phyloP scores from a whole-genome alignment of 306 rosid species.

The Hippophae tibetana region DNA sequence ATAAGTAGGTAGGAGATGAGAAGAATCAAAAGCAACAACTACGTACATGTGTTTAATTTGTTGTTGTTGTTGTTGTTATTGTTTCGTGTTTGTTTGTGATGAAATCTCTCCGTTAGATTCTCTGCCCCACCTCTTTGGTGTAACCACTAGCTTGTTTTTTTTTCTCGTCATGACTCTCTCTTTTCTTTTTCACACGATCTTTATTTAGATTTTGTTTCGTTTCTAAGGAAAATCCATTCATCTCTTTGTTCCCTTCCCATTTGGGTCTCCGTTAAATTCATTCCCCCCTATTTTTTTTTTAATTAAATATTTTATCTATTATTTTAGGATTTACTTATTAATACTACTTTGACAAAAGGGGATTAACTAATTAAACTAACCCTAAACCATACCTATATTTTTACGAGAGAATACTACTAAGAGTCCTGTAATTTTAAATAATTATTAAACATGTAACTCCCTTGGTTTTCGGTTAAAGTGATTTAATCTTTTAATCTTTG shows the following conservation, averaged over 20 bases:
- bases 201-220: conserved; percentile 47
- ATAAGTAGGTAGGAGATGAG: conserved; percentile 14
- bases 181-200: conserved; percentile 16
- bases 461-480: too few relatives aligned
- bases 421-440: too few relatives aligned
- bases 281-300: too few relatives aligned
- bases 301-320: too few relatives aligned
- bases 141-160: conserved; percentile 43
- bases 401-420: too few relatives aligned
- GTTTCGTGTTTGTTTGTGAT: conserved; percentile 29
- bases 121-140: conserved; percentile 51
- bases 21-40: neutral
- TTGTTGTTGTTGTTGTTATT: conserved; percentile 14
- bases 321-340: too few relatives aligned
- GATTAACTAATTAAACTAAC: too few relatives aligned
- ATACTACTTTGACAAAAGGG: too few relatives aligned
- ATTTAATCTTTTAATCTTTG: too few relatives aligned
- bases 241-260: conserved; percentile 53
- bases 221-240: conserved; percentile 34
- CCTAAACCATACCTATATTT: too few relatives aligned
- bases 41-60: neutral
- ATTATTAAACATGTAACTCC: too few relatives aligned
- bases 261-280: too few relatives aligned
- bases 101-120: conserved; percentile 70
- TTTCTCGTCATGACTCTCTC: conserved; percentile 22